Conservation (phyloP, 768 basidiomycete species). For the Mycena rebaudengoi region DNA sequence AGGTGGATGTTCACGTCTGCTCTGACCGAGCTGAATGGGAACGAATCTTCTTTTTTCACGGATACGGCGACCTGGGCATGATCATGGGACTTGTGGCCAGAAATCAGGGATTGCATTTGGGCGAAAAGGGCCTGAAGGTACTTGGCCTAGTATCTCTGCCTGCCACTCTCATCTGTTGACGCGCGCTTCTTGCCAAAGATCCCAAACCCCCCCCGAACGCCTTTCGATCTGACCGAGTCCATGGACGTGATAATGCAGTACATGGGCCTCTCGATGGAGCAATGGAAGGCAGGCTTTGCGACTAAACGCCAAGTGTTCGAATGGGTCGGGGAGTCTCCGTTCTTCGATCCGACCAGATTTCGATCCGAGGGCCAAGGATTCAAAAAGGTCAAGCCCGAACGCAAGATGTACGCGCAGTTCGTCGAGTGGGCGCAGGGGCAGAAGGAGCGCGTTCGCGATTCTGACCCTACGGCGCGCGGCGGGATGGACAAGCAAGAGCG, state of each 20-base stretch:
- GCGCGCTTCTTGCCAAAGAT: constrained; percentile 34
- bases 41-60: constrained; percentile 61
- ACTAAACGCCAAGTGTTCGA: constrained; percentile 63
- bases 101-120: constrained; percentile 58
- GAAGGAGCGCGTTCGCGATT: neutral
- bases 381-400: constrained; percentile 52
- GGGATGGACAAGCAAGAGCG: constrained; percentile 30
- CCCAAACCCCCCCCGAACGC: constrained; percentile 51
- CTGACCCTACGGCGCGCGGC: constrained; percentile 17
- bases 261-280: constrained; percentile 62
- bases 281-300: constrained; percentile 61
- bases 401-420: constrained; percentile 70
- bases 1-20: constrained; percentile 76
- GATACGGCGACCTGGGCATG: constrained; percentile 79
- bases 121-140: constrained; percentile 68
- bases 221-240: constrained; percentile 59
- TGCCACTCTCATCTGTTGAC: neutral
- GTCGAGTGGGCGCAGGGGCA: constrained; percentile 54
- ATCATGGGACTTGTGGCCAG: constrained; percentile 66
- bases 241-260: constrained; percentile 62
- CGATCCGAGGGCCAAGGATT: constrained; percentile 44
- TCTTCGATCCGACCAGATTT: constrained; percentile 57
- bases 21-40: constrained; percentile 57
- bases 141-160: neutral
- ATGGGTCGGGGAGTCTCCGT: constrained; percentile 64